Percentiles rank a stretch among this genome's conserved stretches.
phyloP scores from a whole-genome alignment of 2,329 filamentous ascomycete species.

The Exserohilum rostratum region DNA sequence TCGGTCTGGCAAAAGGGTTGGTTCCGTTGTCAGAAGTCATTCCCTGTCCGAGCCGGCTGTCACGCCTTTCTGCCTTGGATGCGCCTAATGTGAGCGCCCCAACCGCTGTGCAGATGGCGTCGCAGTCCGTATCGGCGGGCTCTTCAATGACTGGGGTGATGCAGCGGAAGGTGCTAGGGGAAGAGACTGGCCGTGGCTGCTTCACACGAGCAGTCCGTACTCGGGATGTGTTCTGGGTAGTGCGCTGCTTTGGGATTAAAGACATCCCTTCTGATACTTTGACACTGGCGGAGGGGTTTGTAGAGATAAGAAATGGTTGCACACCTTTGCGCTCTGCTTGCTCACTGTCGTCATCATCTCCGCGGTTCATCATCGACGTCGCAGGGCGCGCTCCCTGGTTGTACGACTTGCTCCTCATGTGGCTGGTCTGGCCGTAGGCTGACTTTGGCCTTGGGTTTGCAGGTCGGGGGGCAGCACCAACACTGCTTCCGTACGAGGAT shows the following conservation, averaged over 20 bases:
- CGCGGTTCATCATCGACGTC: constrained; percentile 50
- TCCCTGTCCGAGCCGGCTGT: constrained; percentile 34
- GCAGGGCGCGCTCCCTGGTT: constrained; percentile 49
- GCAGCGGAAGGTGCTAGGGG: constrained; percentile 29
- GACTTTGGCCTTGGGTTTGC: constrained; percentile 55
- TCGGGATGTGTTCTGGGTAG: constrained; percentile 24
- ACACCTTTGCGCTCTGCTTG: constrained; percentile 54
- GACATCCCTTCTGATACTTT: constrained; percentile 38
- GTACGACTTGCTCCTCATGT: constrained; percentile 57
- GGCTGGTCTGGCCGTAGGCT: constrained; percentile 49
- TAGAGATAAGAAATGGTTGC: constrained; percentile 50
- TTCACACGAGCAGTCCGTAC: constrained; percentile 22
- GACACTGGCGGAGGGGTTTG: constrained; percentile 34
- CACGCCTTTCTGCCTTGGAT: constrained; percentile 24
- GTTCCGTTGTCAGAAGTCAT: constrained; percentile 35
- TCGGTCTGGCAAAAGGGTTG: constrained; percentile 32
- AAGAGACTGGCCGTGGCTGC: constrained; percentile 30
- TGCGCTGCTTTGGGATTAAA: constrained; percentile 26
- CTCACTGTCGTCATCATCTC: constrained; percentile 50
- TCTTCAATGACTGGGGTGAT: constrained; percentile 35
- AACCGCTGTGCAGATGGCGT: constrained; percentile 32
- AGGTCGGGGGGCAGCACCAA: constrained; percentile 61
- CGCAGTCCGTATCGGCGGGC: constrained; percentile 38
- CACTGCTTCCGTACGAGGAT: constrained; percentile 58
- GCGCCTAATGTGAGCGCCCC: constrained; percentile 34